Base-by-base conservation (phyloP, 2,329 filamentous ascomycete species). In the Fusarium sp. region DNA sequence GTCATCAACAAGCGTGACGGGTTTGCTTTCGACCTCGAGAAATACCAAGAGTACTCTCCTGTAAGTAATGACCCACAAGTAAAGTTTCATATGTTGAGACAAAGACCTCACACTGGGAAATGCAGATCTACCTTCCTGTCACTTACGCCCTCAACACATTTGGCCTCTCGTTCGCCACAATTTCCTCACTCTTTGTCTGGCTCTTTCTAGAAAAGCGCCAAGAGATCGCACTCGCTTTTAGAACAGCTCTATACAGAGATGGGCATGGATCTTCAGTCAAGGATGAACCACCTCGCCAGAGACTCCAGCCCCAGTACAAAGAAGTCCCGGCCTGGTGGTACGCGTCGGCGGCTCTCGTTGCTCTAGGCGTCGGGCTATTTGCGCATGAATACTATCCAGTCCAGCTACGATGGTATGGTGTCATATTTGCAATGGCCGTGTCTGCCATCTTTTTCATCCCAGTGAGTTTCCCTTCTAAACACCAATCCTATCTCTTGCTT, bases 41-140 rank as follows among this genome's bases (percentile, higher is more conserved):
- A 86, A n/a, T 90, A 90, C 72, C 76, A 81, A 10, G 80, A 78
- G 1, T 90, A 90, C 70, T 90, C 88, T 3, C 85, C 86, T 8
- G 83, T 87, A 57, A 64, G 76, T 46, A n/a, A 12, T 1, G 4
- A 22, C 14, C 1, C 7, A 16, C 4, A 27, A 14, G 24, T 33
- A 17, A 33, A 9, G 14, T 27, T 16, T 8, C 14, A 24, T 17
- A 4, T 29, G 6, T 16, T 5, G 6, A 9, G 16, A n/a, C 8
- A 51, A 29, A 29, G 24, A n/a, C 16, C 46, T 51, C 24, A 51
- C 24, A 29, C 16, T 17, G 16, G 10, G 6, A 29, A 49, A 51
- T 12, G 4, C 44, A 80, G 77, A 80, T 81, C 40, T 89, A 88
- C 65, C 79, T 89, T 9, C 85, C 86, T 0, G 77, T 80, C 1